phyloP scores from a whole-genome alignment of 257 asterid genomes.

The Datura wrightii region DNA sequence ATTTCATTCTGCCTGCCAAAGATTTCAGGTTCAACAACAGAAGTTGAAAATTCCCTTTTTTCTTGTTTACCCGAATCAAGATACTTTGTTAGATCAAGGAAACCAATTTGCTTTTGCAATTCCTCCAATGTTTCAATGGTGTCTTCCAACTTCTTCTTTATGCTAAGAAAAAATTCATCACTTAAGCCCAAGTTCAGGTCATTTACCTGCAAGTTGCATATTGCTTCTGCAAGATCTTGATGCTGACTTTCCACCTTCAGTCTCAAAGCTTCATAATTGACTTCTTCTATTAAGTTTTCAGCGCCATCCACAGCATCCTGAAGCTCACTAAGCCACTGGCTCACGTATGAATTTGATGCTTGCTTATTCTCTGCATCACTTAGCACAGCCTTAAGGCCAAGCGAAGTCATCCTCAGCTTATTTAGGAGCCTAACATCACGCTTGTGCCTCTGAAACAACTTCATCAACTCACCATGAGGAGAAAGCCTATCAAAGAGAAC shows the following conservation, averaged over 20 bases:
- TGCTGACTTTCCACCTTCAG: background rate
- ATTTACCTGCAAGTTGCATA: background rate
- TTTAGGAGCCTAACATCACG: background rate
- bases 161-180: background rate
- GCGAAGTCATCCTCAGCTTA: background rate
- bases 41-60: constrained; percentile 26
- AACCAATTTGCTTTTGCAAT: background rate
- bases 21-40: background rate
- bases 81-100: background rate
- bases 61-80: background rate
- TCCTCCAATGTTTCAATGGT: constrained; percentile 25
- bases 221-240: background rate
- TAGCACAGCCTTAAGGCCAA: background rate
- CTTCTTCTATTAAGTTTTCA: constrained; percentile 6
- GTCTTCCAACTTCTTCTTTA: constrained; percentile 15
- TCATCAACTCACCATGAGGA: background rate
- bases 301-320: background rate
- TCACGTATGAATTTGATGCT: background rate
- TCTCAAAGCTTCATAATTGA: constrained; percentile 15
- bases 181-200: background rate
- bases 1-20: constrained; percentile 23
- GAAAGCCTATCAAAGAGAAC: background rate
- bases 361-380: constrained; percentile 16
- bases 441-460: background rate
- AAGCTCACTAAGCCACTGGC: background rate